phyloP scores from a whole-genome alignment of 495 filamentous ascomycete species.

The Aspergillus bridgeri region DNA sequence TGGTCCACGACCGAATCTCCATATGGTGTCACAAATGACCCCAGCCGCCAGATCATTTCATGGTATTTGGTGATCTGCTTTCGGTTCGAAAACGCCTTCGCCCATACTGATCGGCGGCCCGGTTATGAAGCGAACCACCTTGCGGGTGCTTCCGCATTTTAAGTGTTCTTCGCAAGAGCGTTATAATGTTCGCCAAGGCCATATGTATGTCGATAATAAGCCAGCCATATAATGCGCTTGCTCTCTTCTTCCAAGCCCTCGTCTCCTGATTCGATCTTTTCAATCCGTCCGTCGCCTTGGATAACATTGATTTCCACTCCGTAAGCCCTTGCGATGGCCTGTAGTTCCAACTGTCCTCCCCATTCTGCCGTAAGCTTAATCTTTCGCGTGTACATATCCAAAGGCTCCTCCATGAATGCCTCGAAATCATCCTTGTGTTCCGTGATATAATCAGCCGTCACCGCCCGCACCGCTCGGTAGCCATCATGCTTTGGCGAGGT shows the following conservation, averaged over 20 bases:
- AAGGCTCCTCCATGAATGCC: constrained; percentile 77
- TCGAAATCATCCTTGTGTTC: constrained; percentile 59
- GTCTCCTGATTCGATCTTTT: constrained; percentile 62
- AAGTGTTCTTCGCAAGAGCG: constrained; percentile 53
- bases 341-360: constrained; percentile 89
- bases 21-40: constrained; percentile 34
- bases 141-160: constrained; percentile 8
- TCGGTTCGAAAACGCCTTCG: not conserved
- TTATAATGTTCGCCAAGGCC: constrained; percentile 97
- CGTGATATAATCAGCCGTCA: constrained; percentile 54
- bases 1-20: constrained; percentile 35
- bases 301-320: constrained; percentile 80
- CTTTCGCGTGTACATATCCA: constrained; percentile 69
- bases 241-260: constrained; percentile 45
- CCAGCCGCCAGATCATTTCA: not conserved
- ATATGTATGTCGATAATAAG: constrained; percentile 90
- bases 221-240: constrained; percentile 71
- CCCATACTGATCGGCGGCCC: not conserved
- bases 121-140: not conserved
- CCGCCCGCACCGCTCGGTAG: constrained; percentile 46
- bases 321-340: constrained; percentile 80
- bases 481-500: constrained; percentile 40
- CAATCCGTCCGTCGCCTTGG: constrained; percentile 72
- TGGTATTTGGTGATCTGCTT: not conserved
- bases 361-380: constrained; percentile 91